These are phyloP conservation scores for Marchantia paleacea DNA, from an alignment of 225 moss, liverwort and hornwort genomes.

Conservation along the genomic window DNA sequence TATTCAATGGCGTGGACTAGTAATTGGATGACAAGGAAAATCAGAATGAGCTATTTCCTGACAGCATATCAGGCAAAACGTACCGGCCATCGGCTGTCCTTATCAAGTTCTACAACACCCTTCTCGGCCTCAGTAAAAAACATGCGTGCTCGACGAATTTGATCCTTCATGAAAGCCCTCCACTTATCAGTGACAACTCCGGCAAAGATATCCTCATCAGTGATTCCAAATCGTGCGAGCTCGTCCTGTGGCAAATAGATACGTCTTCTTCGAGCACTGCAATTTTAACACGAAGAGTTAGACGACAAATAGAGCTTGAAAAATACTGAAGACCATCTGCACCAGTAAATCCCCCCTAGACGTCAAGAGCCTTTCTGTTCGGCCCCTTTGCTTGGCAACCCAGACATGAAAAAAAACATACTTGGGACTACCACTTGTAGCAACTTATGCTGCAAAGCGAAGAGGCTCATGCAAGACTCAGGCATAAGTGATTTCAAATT, in stretches of 20 bases:
- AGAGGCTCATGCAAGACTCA: too few relatives aligned
- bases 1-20: too few relatives aligned
- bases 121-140: conserved; percentile 89
- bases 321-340: neutral
- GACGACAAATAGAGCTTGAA: neutral
- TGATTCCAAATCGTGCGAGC: conserved; percentile 67
- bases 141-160: conserved; percentile 76
- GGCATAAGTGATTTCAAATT: too few relatives aligned
- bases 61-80: neutral
- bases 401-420: too few relatives aligned
- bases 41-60: too few relatives aligned
- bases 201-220: conserved; percentile 83
- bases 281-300: neutral
- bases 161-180: conserved; percentile 93
- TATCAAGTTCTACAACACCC: conserved; percentile 79
- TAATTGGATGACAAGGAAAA: too few relatives aligned
- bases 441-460: too few relatives aligned
- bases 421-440: too few relatives aligned
- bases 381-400: too few relatives aligned
- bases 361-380: too few relatives aligned
- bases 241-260: conserved; percentile 92
- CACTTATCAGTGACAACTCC: conserved; percentile 85
- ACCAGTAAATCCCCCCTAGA: too few relatives aligned
- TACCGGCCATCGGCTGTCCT: conserved; percentile 96
- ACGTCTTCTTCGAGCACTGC: conserved; percentile 67